phyloP scores from a whole-genome alignment of 1,284 basidiomycete genomes.

The Fistulina hepatica region DNA sequence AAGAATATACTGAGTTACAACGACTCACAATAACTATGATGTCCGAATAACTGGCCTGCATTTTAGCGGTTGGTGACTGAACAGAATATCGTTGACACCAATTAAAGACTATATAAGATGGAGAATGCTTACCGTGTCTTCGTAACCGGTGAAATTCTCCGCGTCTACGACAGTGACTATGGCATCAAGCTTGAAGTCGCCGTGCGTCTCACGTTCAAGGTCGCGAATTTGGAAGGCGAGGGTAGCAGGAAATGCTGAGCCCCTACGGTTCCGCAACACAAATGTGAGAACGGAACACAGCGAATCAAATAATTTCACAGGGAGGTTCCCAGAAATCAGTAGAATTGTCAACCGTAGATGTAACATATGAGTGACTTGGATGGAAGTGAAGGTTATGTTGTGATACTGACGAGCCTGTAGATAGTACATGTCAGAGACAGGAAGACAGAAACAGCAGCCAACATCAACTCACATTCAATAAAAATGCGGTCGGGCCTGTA shows the following conservation, averaged over 20 bases:
- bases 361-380: not conserved
- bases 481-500: conserved; percentile 80
- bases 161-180: conserved; percentile 86
- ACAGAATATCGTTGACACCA: not conserved
- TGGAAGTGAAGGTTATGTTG: too few relatives aligned
- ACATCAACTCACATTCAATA: conserved; percentile 63
- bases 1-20: not conserved
- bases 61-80: conserved; percentile 68
- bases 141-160: conserved; percentile 83
- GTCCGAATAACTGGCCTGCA: conserved; percentile 92
- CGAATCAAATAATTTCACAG: too few relatives aligned
- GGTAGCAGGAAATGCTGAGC: conserved; percentile 84
- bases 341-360: too few relatives aligned
- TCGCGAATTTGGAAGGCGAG: conserved; percentile 87
- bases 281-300: conserved; percentile 5
- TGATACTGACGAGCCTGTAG: too few relatives aligned
- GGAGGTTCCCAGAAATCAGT: too few relatives aligned
- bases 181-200: conserved; percentile 75
- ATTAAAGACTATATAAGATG: not conserved
- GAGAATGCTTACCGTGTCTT: conserved; percentile 40
- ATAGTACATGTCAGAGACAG: too few relatives aligned
- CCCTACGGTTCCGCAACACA: too few relatives aligned
- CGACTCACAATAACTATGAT: conserved; percentile 69
- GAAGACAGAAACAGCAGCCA: not conserved
- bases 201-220: conserved; percentile 63